These are phyloP conservation scores for Triticum turgidum DNA, from an alignment of 176 grass and related monocot genomes.

Conservation along the genomic window DNA sequence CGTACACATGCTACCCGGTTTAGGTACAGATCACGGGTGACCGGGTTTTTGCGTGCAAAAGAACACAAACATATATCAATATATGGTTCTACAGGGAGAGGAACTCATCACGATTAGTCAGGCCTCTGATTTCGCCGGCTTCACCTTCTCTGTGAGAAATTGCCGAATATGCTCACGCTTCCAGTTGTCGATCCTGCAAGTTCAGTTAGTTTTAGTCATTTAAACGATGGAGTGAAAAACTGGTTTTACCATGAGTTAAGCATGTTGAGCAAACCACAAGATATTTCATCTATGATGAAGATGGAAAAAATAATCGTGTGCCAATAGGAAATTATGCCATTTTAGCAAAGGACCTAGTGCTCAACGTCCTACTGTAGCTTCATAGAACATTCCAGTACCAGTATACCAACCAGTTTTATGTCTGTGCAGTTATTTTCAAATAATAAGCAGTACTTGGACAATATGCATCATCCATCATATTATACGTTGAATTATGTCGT, in stretches of 20 bases:
- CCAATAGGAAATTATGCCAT: not conserved
- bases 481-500: not conserved
- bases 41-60: not conserved
- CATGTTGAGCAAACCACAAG: not conserved
- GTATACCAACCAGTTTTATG: not conserved
- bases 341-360: conserved; percentile 8
- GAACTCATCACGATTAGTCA: conserved; percentile 21
- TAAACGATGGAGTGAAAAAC: not conserved
- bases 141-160: conserved; percentile 89
- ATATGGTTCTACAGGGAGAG: not conserved
- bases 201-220: conserved; percentile 18
- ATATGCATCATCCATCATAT: not conserved
- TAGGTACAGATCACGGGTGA: not conserved
- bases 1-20: not conserved
- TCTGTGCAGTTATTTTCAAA: not conserved
- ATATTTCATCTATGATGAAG: not conserved
- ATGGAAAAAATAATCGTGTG: not conserved
- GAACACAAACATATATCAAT: not conserved
- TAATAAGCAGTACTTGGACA: not conserved
- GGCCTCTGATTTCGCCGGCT: conserved; percentile 38
- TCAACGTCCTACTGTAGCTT: not conserved
- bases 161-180: conserved; percentile 91
- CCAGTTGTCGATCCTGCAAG: conserved; percentile 96
- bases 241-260: not conserved
- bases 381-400: not conserved